Percentiles rank a stretch among this genome's conserved stretches.
Evolutionary conservation across 208 protist species (phyloP).

Genomic region (Trypanosoma caninum): DNA sequence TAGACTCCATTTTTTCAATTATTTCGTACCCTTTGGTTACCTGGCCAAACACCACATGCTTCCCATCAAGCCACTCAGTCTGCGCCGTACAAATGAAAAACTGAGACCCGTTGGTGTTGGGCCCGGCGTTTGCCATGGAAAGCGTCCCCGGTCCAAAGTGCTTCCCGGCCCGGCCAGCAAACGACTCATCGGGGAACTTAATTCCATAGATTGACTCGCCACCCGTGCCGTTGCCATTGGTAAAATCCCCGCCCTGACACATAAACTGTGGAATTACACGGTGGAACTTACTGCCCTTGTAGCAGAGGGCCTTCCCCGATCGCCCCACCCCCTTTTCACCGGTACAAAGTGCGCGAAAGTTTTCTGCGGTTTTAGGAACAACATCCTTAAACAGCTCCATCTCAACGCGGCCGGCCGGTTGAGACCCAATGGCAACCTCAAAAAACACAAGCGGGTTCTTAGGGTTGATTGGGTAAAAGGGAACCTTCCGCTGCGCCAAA

Average conservation of each 20-base stretch:
- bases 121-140: slow-evolving; percentile 76
- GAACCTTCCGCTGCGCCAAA: slow-evolving; percentile 56
- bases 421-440: slow-evolving; percentile 90
- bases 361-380: slow-evolving; percentile 94
- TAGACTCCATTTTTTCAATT: slow-evolving; percentile 69
- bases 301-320: slow-evolving; percentile 91
- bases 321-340: slow-evolving; percentile 87
- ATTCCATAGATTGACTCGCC: slow-evolving; percentile 92
- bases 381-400: slow-evolving; percentile 90
- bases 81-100: slow-evolving; percentile 74
- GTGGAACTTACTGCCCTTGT: slow-evolving; percentile 95
- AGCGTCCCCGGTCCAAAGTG: slow-evolving; percentile 72
- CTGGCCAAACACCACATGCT: slow-evolving; percentile 95
- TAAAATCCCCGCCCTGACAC: slow-evolving; percentile 97
- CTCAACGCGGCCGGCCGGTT: slow-evolving; percentile 82
- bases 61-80: slow-evolving; percentile 87
- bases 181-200: slow-evolving; percentile 94
- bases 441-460: slow-evolving; percentile 89
- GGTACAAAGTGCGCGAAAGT: slow-evolving; percentile 93
- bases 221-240: slow-evolving; percentile 88
- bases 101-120: slow-evolving; percentile 82
- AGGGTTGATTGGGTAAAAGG: slow-evolving; percentile 75
- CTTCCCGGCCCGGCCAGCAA: slow-evolving; percentile 72
- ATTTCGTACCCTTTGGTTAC: slow-evolving; percentile 87
- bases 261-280: slow-evolving; percentile 94